These are phyloP conservation scores for Trichoderma semiorbis DNA, from an alignment of 2,329 filamentous ascomycete genomes.

Conservation along the genomic window DNA sequence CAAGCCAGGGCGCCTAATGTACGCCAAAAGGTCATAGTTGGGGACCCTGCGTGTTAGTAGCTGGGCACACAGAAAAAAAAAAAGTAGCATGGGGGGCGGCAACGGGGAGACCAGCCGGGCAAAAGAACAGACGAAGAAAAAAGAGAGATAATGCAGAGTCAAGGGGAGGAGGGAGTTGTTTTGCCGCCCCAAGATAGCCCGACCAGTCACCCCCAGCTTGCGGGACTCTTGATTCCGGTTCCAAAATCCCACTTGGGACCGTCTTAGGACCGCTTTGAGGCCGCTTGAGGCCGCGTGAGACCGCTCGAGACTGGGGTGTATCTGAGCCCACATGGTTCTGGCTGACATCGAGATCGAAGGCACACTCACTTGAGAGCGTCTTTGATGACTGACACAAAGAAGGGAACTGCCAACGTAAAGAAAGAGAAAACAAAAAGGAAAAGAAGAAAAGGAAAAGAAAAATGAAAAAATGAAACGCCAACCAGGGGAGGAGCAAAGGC, in stretches of 20 bases:
- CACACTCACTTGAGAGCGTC: not conserved
- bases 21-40: not conserved
- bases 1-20: not conserved
- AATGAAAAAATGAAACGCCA: not conserved
- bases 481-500: not conserved
- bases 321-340: not conserved
- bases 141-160: not conserved
- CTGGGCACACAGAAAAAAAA: not conserved
- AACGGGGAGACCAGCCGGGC: not conserved
- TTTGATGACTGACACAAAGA: not conserved
- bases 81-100: not conserved
- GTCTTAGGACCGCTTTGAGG: not conserved
- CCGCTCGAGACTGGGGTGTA: not conserved
- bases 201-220: not conserved
- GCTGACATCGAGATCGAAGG: not conserved
- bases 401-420: not conserved
- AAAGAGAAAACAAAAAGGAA: not conserved
- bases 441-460: not conserved
- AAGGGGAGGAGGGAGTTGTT: not conserved
- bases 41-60: not conserved
- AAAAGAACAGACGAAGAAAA: not conserved
- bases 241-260: not conserved
- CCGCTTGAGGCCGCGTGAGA: not conserved
- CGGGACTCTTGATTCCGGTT: not conserved
- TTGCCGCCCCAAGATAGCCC: not conserved